phyloP scores from a whole-genome alignment of 176 grass and related monocot genomes.

The Zoysia japonica region DNA sequence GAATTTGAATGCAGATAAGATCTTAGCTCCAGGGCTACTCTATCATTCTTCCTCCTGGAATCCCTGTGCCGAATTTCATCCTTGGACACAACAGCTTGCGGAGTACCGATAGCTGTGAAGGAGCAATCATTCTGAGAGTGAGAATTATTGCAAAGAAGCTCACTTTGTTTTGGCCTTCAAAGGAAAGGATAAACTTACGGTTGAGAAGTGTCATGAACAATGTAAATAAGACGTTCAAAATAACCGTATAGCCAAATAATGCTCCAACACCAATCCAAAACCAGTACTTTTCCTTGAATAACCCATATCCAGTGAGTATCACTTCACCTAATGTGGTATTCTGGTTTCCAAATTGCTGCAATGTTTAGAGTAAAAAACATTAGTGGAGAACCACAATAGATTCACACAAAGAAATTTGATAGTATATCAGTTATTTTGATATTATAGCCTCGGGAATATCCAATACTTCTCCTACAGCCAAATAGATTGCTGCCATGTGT shows the following conservation, averaged over 20 bases:
- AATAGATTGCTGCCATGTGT: not conserved
- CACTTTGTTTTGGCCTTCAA: not conserved
- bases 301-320: constrained; percentile 73
- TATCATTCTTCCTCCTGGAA: constrained; percentile 68
- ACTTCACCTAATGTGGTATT: constrained; percentile 73
- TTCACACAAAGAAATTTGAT: constrained; percentile 10
- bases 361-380: constrained; percentile 34
- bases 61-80: constrained; percentile 58
- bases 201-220: constrained; percentile 87
- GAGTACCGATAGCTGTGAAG: constrained; percentile 77
- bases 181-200: constrained; percentile 63
- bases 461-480: not conserved
- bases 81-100: constrained; percentile 89
- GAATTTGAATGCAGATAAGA: constrained; percentile 81
- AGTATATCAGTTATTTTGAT: constrained; percentile 1
- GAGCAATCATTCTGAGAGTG: constrained; percentile 23
- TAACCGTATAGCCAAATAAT: constrained; percentile 82
- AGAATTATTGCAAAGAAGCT: constrained; percentile 32
- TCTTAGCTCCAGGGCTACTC: constrained; percentile 62
- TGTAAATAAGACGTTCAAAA: constrained; percentile 85
- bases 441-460: constrained; percentile 13
- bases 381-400: not conserved
- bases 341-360: constrained; percentile 61
- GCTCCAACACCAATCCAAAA: constrained; percentile 90
- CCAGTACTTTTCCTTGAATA: constrained; percentile 91